A percentile compares a stretch with the other conserved stretches of the same genome.
These are phyloP conservation scores for Orbilia brochopaga DNA, from an alignment of 2,329 filamentous ascomycete species.

Conservation along the genomic window DNA sequence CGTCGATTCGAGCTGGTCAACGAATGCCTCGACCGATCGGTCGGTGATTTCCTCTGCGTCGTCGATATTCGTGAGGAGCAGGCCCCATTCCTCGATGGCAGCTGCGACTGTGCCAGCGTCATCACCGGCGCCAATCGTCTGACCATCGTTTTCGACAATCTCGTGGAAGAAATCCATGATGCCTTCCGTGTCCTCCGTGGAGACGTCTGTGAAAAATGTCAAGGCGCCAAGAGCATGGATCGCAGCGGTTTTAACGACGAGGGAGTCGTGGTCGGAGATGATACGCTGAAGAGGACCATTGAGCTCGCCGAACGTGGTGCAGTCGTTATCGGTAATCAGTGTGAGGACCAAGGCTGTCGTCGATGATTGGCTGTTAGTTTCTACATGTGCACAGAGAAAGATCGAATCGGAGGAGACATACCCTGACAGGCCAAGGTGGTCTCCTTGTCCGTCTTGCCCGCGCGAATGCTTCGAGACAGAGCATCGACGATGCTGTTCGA, in stretches of 20 bases:
- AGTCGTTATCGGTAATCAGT: slow-evolving; percentile 70
- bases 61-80: slow-evolving; percentile 77
- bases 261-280: slow-evolving; percentile 71
- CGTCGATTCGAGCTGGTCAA: slow-evolving; percentile 80
- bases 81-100: slow-evolving; percentile 78
- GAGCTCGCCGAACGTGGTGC: slow-evolving; percentile 70
- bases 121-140: slow-evolving; percentile 73
- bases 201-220: slow-evolving; percentile 76
- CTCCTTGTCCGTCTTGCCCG: slow-evolving; percentile 72
- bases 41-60: slow-evolving; percentile 75
- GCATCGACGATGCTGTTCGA: slow-evolving; percentile 69
- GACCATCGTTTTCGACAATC: slow-evolving; percentile 79
- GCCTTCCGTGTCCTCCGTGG: slow-evolving; percentile 70
- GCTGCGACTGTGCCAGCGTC: slow-evolving; percentile 73
- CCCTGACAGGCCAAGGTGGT: slow-evolving; percentile 71
- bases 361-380: background rate
- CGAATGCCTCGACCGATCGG: slow-evolving; percentile 76
- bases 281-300: slow-evolving; percentile 66
- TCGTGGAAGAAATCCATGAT: slow-evolving; percentile 77
- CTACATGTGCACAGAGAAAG: slow-evolving; percentile 1
- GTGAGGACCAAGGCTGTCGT: slow-evolving; percentile 70
- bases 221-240: slow-evolving; percentile 77
- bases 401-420: slow-evolving; percentile 53
- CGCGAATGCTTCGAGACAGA: slow-evolving; percentile 73
- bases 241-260: slow-evolving; percentile 70